A percentile compares a stretch with the other conserved stretches of the same genome.
Conservation (phyloP, 768 basidiomycete species). For the Amanita pseudoporphyria region DNA sequence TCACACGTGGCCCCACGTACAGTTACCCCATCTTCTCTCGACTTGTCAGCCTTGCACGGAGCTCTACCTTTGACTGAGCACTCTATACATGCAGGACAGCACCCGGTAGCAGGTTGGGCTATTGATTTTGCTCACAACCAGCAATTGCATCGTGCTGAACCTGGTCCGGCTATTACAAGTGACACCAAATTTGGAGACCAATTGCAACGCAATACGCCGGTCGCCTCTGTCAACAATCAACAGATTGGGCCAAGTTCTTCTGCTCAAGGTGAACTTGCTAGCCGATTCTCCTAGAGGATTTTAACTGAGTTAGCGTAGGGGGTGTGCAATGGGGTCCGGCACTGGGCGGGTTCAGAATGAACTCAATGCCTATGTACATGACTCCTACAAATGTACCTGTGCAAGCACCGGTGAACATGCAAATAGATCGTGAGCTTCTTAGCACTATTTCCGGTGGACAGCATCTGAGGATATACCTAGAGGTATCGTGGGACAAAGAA, state of each 20-base stretch:
- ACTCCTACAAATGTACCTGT: slow-evolving; percentile 20
- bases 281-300: not conserved
- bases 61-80: slow-evolving; percentile 30
- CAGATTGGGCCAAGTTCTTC: not conserved
- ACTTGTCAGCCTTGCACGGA: slow-evolving; percentile 45
- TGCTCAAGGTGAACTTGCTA: not conserved
- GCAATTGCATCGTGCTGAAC: slow-evolving; percentile 14
- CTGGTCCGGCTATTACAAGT: not conserved
- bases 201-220: not conserved
- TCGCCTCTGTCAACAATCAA: not conserved
- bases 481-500: slow-evolving; percentile 53
- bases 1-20: slow-evolving; percentile 24
- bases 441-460: not conserved
- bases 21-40: slow-evolving; percentile 36
- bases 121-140: slow-evolving; percentile 45
- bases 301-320: slow-evolving; percentile 13
- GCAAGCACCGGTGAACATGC: slow-evolving; percentile 16
- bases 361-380: slow-evolving; percentile 26
- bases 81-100: slow-evolving; percentile 17
- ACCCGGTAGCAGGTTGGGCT: slow-evolving; percentile 42
- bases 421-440: slow-evolving; percentile 34
- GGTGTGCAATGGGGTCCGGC: slow-evolving; percentile 30
- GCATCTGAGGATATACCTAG: slow-evolving; percentile 16
- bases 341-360: slow-evolving; percentile 27
- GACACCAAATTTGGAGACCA: not conserved